Evolutionary conservation across 352 stramenopile genomes (phyloP), one percentile per base, ranked within the genome.

Genomic region (Globisporangium paroecandrum): DNA sequence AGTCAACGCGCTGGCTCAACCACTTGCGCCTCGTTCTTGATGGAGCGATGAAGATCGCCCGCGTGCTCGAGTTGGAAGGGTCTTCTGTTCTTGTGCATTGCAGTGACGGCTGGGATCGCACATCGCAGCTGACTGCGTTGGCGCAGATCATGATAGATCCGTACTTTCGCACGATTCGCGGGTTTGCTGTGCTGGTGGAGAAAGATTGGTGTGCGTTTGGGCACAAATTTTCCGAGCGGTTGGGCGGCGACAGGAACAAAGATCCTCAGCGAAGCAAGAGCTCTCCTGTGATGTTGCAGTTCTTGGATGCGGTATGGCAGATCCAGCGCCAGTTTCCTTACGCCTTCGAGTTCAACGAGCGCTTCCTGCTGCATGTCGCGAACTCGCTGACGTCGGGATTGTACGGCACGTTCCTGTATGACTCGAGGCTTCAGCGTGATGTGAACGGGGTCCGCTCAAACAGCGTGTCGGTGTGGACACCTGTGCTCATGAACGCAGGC

Each of bases 131-230:
- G 12, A 85, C 77, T 47, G 78, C 81, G 53, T 68, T 97, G 6
- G 87, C 89, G 5, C 87, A 97, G 67, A 73, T 97, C 34, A 94
- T 97, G 81, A 90, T 97, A 24, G 89, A 97, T 69, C 89, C 89
- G 3, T 94, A 84, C 67, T 97, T 82, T 61, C 85, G 89, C n/a
- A 95, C 89, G 2, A 91, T 97, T 54, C 70, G 75, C n/a, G 89
- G 89, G 0, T 93, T 95, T 66, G 77, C 82, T 1, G 81, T 87
- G 22, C 65, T 97, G 4, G 79, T 95, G 4, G 89, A 97, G 62
- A 97, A 97, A 54, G 87, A 97, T 60, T 97, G 88, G 86, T 89
- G 82, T 32, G 76, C 83, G 18, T 97, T 95, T 76, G 89, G 89
- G 0, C 88, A 95, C 73, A 94, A 95, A 67, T 94, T 91, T 72